Conservation (phyloP, 257 asterid genomes). For the Sherardia arvensis region DNA sequence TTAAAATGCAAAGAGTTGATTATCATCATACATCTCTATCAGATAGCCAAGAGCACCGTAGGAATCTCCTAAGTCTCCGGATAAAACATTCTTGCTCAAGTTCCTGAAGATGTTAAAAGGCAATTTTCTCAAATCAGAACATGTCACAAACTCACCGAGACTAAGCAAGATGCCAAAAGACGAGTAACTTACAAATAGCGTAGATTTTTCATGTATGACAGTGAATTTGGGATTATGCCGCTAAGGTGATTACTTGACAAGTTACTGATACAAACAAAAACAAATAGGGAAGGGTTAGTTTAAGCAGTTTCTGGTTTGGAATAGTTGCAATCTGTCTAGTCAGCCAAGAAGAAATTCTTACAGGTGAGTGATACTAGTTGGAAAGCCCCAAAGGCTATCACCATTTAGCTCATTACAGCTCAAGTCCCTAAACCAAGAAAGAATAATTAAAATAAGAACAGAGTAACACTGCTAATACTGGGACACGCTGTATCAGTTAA, state of each 20-base stretch:
- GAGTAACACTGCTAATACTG: not conserved
- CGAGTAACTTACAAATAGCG: conserved; percentile 59
- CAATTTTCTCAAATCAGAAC: conserved; percentile 6
- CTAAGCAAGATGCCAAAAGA: conserved; percentile 2
- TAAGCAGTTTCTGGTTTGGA: not conserved
- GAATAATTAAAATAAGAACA: conserved; percentile 6
- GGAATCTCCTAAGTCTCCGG: conserved; percentile 66
- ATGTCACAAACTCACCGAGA: conserved; percentile 2
- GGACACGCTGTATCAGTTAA: not conserved
- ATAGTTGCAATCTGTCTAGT: not conserved
- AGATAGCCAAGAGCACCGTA: conserved; percentile 57
- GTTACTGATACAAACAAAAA: conserved; percentile 40
- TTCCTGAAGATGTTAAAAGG: conserved; percentile 41
- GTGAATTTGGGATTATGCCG: conserved; percentile 51
- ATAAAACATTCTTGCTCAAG: conserved; percentile 58
- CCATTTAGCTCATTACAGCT: conserved; percentile 65
- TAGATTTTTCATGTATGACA: conserved; percentile 54
- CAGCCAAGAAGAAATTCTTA: conserved; percentile 32
- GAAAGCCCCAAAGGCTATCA: conserved; percentile 54
- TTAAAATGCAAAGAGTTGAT: not conserved
- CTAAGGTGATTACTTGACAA: conserved; percentile 58
- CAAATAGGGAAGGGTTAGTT: too few relatives aligned
- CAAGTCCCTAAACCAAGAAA: conserved; percentile 50
- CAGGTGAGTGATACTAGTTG: conserved; percentile 59
- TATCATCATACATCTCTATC: conserved; percentile 42